Conservation (phyloP, 2,329 filamentous ascomycete genomes). For the Shiraia bambusicola region DNA sequence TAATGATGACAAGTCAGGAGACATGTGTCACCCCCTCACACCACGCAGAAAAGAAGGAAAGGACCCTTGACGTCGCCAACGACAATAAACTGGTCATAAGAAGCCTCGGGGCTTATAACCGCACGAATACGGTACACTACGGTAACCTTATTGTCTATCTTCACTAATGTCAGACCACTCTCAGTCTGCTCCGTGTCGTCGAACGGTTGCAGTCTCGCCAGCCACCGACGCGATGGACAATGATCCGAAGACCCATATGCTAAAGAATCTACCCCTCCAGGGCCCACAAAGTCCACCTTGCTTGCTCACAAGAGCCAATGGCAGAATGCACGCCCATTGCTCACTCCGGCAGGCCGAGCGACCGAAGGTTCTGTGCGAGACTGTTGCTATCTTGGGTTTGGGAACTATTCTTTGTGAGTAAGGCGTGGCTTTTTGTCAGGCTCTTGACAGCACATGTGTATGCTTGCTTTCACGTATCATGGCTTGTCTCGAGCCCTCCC, state of each 20-base stretch:
- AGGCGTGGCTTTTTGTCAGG: conserved; percentile 12
- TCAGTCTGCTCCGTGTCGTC: conserved; percentile 7
- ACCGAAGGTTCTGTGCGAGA: conserved; percentile 25
- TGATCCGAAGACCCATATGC: conserved; percentile 32
- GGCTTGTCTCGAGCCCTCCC: too few relatives aligned
- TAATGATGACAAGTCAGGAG: conserved; percentile 28
- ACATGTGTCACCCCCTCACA: conserved; percentile 27
- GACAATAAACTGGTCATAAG: too few relatives aligned
- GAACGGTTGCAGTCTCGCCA: conserved; percentile 10
- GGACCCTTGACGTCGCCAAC: too few relatives aligned
- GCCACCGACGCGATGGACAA: conserved; percentile 35
- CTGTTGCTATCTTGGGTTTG: conserved; percentile 13
- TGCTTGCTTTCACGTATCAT: background rate
- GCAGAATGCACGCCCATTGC: background rate
- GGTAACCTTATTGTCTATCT: conserved; percentile 13
- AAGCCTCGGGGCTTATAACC: too few relatives aligned
- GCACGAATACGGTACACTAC: background rate
- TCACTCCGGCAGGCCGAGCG: conserved; percentile 24
- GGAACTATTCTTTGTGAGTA: conserved; percentile 1
- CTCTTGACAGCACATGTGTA: conserved; percentile 5
- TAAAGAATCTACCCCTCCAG: conserved; percentile 25
- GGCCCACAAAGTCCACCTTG: conserved; percentile 16
- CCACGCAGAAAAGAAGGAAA: conserved; percentile 16
- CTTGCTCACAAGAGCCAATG: conserved; percentile 14
- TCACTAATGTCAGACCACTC: conserved; percentile 21